Percentiles rank a stretch among this genome's conserved stretches.
Evolutionary conservation across 2,329 filamentous ascomycete species (phyloP).

Genomic region (Diaporthe nobilis): DNA sequence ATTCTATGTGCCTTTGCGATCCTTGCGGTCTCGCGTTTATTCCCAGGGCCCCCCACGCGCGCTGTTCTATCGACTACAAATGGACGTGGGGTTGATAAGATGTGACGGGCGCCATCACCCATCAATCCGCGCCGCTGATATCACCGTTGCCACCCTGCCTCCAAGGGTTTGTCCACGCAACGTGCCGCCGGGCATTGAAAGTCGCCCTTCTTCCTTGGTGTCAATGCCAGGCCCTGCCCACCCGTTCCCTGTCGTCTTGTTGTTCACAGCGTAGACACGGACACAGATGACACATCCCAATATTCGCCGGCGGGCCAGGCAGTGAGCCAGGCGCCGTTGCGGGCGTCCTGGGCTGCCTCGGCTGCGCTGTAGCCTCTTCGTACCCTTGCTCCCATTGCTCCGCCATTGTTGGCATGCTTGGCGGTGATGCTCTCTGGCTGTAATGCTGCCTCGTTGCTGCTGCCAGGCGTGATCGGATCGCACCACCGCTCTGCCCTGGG

Average conservation of each 20-base stretch:
- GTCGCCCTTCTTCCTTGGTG: neutral
- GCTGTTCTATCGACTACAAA: neutral
- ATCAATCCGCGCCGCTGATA: neutral
- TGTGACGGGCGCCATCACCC: neutral
- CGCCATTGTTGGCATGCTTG: neutral
- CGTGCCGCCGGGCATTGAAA: neutral
- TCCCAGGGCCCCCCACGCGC: neutral
- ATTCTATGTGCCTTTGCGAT: neutral
- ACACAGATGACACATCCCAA: neutral
- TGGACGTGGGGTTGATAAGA: neutral
- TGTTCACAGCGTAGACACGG: neutral
- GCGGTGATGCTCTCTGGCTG: neutral
- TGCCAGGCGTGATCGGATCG: neutral
- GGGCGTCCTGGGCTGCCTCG: slow-evolving; percentile 46
- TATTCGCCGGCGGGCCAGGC: slow-evolving; percentile 50
- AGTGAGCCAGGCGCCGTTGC: slow-evolving; percentile 47
- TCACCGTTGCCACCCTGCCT: neutral
- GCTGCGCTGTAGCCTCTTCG: slow-evolving; percentile 50
- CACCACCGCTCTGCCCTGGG: neutral
- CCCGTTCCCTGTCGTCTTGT: neutral
- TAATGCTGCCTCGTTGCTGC: neutral
- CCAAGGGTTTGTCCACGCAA: neutral
- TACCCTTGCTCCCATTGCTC: neutral
- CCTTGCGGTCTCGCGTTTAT: neutral
- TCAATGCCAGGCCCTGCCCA: neutral